Base-by-base conservation (phyloP, 345 rosid genomes). In the Rhodamnia rubescens region DNA sequence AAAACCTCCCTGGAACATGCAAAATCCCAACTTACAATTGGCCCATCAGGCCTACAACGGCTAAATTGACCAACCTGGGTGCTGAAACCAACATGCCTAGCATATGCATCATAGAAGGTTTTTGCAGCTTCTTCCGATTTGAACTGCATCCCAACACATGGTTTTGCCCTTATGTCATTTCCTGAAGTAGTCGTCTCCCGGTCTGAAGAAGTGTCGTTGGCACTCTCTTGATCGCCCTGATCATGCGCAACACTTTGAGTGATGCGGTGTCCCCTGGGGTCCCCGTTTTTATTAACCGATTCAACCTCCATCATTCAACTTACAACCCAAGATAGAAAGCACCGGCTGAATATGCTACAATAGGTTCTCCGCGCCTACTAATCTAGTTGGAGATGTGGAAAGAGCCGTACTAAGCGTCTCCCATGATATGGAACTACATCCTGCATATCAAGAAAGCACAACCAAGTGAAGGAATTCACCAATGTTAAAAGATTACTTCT, bases 41-140 rank as follows among this genome's bases (percentile, higher is more conserved):
- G 94, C 40, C 96, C 96, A 89, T 93, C 94, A 51, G 93, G 94
- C 84, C 87, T 92, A 53, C 87, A n/a, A 54, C 94, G 92, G 74
- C 82, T 89, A 86, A 91, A 93, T 78, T 88, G 94, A 87, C 94
- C 96, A 86, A 85, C 93, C 55, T 90, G 90, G 40, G 89, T 88
- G 86, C 88, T 85, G 84, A 93, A 93, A 52, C 94, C 94, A 51
- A 90, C 26, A 49, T 47, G 90, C 86, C 87, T 91, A 20, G 93
- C 92, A 88, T 93, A 93, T 1, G 88, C 87, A 81, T 93, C 91
- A 20, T 92, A 93, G 49, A 90, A 91, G 20, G 81, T 86, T 88
- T 88, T 92, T 64, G 92, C 96, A 53, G 87, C 90, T 16, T 91
- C 94, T 85, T 91, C 94, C 1, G 96, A 88, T 59, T 93, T 91